Base-by-base conservation (phyloP, 441 rosid genomes). In the Rhodomyrtus psidioides region DNA sequence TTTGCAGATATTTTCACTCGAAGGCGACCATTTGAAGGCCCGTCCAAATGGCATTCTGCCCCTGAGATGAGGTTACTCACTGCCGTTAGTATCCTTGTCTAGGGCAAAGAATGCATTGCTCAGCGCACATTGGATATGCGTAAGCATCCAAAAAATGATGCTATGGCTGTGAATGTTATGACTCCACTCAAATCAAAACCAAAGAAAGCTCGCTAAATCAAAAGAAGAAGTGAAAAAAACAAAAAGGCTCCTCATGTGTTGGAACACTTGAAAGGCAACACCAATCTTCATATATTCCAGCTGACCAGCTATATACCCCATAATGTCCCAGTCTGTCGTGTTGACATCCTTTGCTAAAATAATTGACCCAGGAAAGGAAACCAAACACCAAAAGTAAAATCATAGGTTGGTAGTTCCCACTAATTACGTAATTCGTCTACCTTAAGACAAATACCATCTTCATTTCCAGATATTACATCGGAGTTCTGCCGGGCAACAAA, bases 1-100 rank as follows among this genome's bases (percentile, higher is more conserved):
- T 91, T 90, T 84, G 96, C 92, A 82, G 89, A 91, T 75, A 95
- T 93, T 88, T 65, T 92, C 85, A 93, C 95, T 57, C 95, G 93
- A 86, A 86, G 90, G 81, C 94, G 91, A 87, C 96, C 94, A 60
- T 84, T 90, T 42, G 82, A 82, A 84, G 89, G 90, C 86, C 85
- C 86, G 30, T 91, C 93, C 34, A 85, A n/a, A 86, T 26, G 58
- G 92, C 91, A 94, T 76, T 89, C 88, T 23, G 88, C 90, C 85
- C 93, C 98, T 95, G 94, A 57, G 86, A 87, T 39, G 49, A 70
- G 79, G n/a, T 70, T 39, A 39, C 2, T 34, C 34, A 34, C 51
- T 70, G 79, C 79, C 21, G 79, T 70, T 70, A 39, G 51, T 70
- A 39, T 70, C 79, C 9, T 0, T 70, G 16, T 70, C 79, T 21